Base-by-base conservation (phyloP, 2,329 filamentous ascomycete genomes). In the Colletotrichum lentis region DNA sequence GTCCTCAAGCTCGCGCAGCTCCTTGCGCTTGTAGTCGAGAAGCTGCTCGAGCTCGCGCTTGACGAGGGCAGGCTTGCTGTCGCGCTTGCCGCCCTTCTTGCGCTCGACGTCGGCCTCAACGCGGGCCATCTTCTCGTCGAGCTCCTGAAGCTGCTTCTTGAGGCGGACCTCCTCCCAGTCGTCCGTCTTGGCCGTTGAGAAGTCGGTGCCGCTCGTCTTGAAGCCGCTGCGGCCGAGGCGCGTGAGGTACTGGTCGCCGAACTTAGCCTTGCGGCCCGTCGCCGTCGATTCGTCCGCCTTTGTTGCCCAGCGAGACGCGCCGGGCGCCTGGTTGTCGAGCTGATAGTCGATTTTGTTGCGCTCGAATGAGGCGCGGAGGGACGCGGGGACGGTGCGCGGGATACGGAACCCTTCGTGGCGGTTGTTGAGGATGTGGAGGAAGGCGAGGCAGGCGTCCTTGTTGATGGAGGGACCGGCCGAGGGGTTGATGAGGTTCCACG, bases 151-250 rank as follows among this genome's bases (percentile, higher is more conserved):
- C 80, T 98, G 94, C 77, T 96, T 94, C 85, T 96, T 95, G 72
- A 99, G 85, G 62, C 94, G 88, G 52, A 98, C 96, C 80, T 98
- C 96, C 80, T 99, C 96, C 94, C 96, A 98, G 77, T 99, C 96
- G 74, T 96, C 95, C 69, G 91, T 92, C 77, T 94, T 92, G 71
- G 92, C 91, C 44, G 87, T 85, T 67, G 89, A 91, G 77, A 98
- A 98, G 81, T 99, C 94, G 1, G 96, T 99, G 31, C 96, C 96
- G 47, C 90, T 84, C 10, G 91, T 88, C 76, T 92, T 90, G 80
- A 96, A 95, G 67, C 87, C 90, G 72, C 90, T 89, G 75, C 94
- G 91, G 60, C 96, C 96, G 46, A 99, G 85, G 14, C 96, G 90
- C 69, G 92, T 96, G 65, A 99, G 87, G 80, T 98, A 99, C 71